Conservation (phyloP, 176 grass and related monocot genomes). For the Neostapfia colusana region DNA sequence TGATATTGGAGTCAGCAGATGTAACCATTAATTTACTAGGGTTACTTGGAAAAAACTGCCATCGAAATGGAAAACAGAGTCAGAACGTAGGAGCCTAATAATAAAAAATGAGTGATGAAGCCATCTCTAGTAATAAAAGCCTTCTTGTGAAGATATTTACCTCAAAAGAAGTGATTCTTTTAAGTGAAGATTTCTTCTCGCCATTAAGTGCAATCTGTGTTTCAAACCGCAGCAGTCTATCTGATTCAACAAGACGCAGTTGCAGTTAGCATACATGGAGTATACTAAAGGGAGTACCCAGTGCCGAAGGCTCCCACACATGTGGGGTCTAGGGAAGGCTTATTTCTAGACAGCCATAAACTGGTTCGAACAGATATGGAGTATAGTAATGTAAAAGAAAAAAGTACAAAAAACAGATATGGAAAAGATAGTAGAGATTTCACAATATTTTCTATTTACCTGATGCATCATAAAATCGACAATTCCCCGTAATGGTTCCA, state of each 20-base stretch:
- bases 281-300: too few species aligned
- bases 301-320: too few species aligned
- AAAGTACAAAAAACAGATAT: neutral
- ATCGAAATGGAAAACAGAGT: slow-evolving; percentile 29
- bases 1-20: slow-evolving; percentile 82
- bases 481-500: slow-evolving; percentile 79
- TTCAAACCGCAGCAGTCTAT: slow-evolving; percentile 58
- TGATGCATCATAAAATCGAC: slow-evolving; percentile 76
- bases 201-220: slow-evolving; percentile 51
- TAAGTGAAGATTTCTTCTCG: slow-evolving; percentile 77
- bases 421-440: slow-evolving; percentile 4
- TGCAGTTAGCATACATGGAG: slow-evolving; percentile 17
- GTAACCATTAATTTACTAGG: slow-evolving; percentile 72
- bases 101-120: slow-evolving; percentile 13
- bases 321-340: too few species aligned
- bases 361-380: too few species aligned
- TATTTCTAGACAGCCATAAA: too few species aligned
- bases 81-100: slow-evolving; percentile 36
- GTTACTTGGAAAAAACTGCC: slow-evolving; percentile 75
- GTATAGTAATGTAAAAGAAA: neutral
- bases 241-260: slow-evolving; percentile 44
- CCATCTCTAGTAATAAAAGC: too few species aligned
- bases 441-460: slow-evolving; percentile 47
- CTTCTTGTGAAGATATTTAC: slow-evolving; percentile 47
- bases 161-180: slow-evolving; percentile 82